Evolutionary conservation across 1,139 yeast species (phyloP).

Genomic region (Kurtzmaniella natalensis): DNA sequence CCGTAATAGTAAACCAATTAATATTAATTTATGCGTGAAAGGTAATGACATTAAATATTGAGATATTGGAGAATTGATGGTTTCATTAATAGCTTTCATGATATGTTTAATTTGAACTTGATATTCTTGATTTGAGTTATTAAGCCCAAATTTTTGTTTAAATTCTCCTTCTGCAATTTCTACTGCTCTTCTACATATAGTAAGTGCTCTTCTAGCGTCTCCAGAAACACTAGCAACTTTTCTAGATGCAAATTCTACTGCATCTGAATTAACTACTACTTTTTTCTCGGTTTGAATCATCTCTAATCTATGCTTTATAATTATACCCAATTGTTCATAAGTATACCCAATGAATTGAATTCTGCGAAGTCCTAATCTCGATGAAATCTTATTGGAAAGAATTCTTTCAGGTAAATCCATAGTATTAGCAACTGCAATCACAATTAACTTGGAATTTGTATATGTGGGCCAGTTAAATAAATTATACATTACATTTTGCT

Average conservation of each 20-base stretch:
- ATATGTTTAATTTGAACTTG: slow-evolving; percentile 68
- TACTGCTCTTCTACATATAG: slow-evolving; percentile 84
- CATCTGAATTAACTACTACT: slow-evolving; percentile 60
- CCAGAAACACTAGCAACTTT: slow-evolving; percentile 96
- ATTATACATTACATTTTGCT: slow-evolving; percentile 88
- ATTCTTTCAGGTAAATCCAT: slow-evolving; percentile 95
- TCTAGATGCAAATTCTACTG: slow-evolving; percentile 87
- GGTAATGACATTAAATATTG: slow-evolving; percentile 59
- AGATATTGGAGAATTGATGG: slow-evolving; percentile 69
- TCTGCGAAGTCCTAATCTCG: slow-evolving; percentile 84
- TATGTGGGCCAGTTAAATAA: slow-evolving; percentile 97
- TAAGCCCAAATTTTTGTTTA: slow-evolving; percentile 16
- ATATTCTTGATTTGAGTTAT: slow-evolving; percentile 33
- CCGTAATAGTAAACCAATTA: slow-evolving; percentile 63
- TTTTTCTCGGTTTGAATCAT: slow-evolving; percentile 40
- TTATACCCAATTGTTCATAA: slow-evolving; percentile 68
- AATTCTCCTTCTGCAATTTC: slow-evolving; percentile 75
- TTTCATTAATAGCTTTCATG: slow-evolving; percentile 73
- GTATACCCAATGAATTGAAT: slow-evolving; percentile 88
- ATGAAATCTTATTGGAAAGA: slow-evolving; percentile 82
- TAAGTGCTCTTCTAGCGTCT: slow-evolving; percentile 91
- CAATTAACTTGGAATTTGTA: slow-evolving; percentile 71
- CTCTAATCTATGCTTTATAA: slow-evolving; percentile 68
- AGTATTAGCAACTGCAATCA: slow-evolving; percentile 92
- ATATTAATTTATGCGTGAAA: slow-evolving; percentile 63